Percentiles rank a stretch among this genome's conserved stretches.
Evolutionary conservation across 2,329 filamentous ascomycete species (phyloP).

Genomic region (Pseudogymnoascus sp.): DNA sequence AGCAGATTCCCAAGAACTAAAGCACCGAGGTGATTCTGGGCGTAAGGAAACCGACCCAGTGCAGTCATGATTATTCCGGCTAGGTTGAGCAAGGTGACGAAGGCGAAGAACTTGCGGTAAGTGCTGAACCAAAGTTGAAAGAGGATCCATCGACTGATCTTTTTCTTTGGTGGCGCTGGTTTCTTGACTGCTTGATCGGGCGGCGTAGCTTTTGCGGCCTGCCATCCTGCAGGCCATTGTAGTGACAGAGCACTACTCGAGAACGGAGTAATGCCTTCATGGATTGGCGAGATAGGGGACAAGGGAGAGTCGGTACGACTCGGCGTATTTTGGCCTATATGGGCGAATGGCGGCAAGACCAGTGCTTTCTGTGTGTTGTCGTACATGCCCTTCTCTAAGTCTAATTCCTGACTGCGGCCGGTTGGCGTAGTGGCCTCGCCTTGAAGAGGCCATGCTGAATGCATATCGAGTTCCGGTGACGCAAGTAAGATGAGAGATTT

Average conservation of each 20-base stretch:
- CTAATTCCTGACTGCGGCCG: slow-evolving; percentile 19
- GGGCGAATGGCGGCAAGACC: slow-evolving; percentile 20
- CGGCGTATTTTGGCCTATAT: slow-evolving; percentile 20
- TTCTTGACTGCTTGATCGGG: slow-evolving; percentile 12
- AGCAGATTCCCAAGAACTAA: slow-evolving; percentile 35
- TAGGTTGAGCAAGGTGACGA: slow-evolving; percentile 32
- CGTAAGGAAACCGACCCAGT: slow-evolving; percentile 30
- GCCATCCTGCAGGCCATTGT: slow-evolving; percentile 18
- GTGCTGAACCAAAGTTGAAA: slow-evolving; percentile 36
- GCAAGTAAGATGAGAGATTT: slow-evolving; percentile 9
- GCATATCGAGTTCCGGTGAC: slow-evolving; percentile 17
- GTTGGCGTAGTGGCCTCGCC: slow-evolving; percentile 12
- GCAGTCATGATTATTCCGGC: slow-evolving; percentile 31
- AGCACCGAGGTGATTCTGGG: slow-evolving; percentile 33
- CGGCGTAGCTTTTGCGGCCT: background rate
- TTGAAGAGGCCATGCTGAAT: slow-evolving; percentile 20
- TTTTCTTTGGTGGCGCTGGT: slow-evolving; percentile 18
- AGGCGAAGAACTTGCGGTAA: slow-evolving; percentile 35
- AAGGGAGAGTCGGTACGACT: slow-evolving; percentile 20
- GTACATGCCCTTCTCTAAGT: slow-evolving; percentile 33
- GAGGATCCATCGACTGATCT: slow-evolving; percentile 28
- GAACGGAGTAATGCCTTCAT: slow-evolving; percentile 29
- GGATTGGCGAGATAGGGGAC: slow-evolving; percentile 27
- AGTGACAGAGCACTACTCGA: slow-evolving; percentile 25
- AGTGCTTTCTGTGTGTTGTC: slow-evolving; percentile 23